Conservation (phyloP, 495 filamentous ascomycete genomes). For the Jackrogersella multiformis region DNA sequence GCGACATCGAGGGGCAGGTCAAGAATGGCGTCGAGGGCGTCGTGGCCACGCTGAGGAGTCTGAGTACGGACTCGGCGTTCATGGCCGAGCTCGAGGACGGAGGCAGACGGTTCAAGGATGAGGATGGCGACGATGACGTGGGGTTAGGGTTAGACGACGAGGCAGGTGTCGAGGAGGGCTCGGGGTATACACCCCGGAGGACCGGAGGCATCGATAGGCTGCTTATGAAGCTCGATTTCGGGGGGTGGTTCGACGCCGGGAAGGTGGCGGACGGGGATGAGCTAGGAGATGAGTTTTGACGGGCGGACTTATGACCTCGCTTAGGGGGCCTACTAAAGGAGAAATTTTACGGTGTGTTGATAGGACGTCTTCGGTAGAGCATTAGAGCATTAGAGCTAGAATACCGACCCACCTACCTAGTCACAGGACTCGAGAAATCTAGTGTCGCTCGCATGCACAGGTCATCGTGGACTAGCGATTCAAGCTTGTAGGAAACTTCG, state of each 20-base stretch:
- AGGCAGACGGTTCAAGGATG: conserved; percentile 29
- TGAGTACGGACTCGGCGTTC: conserved; percentile 43
- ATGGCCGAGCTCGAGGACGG: conserved; percentile 44
- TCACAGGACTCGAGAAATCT: too few species aligned
- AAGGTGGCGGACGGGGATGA: conserved; percentile 30
- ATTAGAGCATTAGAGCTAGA: too few species aligned
- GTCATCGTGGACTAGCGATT: too few species aligned
- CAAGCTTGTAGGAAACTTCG: too few species aligned
- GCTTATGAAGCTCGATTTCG: conserved; percentile 87
- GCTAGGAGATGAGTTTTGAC: conserved; percentile 24
- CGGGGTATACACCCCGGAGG: conserved; percentile 68
- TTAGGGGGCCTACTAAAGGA: background rate
- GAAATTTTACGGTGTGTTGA: background rate
- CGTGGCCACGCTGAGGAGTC: conserved; percentile 58
- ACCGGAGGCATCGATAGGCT: conserved; percentile 79
- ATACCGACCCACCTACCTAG: too few species aligned
- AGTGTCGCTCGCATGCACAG: too few species aligned
- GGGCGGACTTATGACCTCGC: background rate
- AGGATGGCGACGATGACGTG: conserved; percentile 26
- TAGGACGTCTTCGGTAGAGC: background rate
- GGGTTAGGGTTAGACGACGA: conserved; percentile 8
- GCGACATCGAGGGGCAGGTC: conserved; percentile 59
- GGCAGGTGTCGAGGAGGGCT: conserved; percentile 44
- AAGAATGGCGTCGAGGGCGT: conserved; percentile 70
- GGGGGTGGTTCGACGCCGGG: conserved; percentile 53